phyloP scores from a whole-genome alignment of 306 rosid species.

The Aeschynomene evenia region DNA sequence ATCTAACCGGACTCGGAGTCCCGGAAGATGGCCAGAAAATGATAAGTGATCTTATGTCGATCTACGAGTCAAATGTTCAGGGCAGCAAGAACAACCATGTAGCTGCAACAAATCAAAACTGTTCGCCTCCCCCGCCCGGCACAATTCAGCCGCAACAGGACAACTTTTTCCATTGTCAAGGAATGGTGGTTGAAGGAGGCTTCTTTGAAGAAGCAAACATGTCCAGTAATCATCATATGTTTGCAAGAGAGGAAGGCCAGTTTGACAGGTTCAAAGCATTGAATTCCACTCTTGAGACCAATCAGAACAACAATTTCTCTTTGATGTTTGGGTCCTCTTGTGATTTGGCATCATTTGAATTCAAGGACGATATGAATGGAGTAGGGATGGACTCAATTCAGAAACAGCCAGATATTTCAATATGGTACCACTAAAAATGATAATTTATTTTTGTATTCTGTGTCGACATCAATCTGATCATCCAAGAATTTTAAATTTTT shows the following conservation, averaged over 20 bases:
- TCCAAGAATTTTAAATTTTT: too few relatives aligned
- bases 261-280: conserved; percentile 52
- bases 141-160: conserved; percentile 47
- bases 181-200: conserved; percentile 45
- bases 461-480: too few relatives aligned
- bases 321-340: conserved; percentile 51
- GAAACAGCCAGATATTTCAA: conserved; percentile 53
- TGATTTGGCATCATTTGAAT: conserved; percentile 53
- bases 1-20: conserved; percentile 53
- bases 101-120: conserved; percentile 37
- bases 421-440: conserved; percentile 49
- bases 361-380: conserved; percentile 50
- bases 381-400: conserved; percentile 42
- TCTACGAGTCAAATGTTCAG: conserved; percentile 44
- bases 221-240: too few relatives aligned
- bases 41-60: conserved; percentile 56
- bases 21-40: conserved; percentile 58
- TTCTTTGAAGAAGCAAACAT: too few relatives aligned
- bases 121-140: conserved; percentile 35
- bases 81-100: conserved; percentile 37
- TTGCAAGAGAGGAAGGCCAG: conserved; percentile 45
- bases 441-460: too few relatives aligned
- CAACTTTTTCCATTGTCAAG: conserved; percentile 44
- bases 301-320: conserved; percentile 33
- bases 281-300: conserved; percentile 44